Percentiles rank a stretch among this genome's conserved stretches.
Evolutionary conservation across 2,329 filamentous ascomycete species (phyloP).

Genomic region (Verticillium zaregamsianum): DNA sequence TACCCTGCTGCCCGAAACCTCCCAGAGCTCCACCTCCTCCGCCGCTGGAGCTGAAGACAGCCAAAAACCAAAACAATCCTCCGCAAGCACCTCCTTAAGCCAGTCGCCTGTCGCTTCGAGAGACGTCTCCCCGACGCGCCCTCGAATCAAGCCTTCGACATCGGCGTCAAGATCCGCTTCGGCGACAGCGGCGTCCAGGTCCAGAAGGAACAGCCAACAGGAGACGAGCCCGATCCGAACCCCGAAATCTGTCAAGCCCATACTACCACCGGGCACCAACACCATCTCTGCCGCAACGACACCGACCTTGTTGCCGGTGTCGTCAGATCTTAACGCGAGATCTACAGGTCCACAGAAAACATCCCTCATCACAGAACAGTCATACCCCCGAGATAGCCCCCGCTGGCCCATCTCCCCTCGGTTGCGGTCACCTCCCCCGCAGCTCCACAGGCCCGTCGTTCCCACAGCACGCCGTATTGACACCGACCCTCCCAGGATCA

Average conservation of each 20-base stretch:
- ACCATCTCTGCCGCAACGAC: constrained; percentile 65
- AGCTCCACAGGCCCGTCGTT: constrained; percentile 40
- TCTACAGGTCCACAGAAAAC: constrained; percentile 63
- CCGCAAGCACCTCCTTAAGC: constrained; percentile 28
- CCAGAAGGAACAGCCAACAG: constrained; percentile 58
- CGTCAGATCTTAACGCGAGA: constrained; percentile 58
- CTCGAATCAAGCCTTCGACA: constrained; percentile 21
- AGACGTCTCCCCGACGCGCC: constrained; percentile 44
- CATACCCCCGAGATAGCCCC: constrained; percentile 41
- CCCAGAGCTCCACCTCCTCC: constrained; percentile 20
- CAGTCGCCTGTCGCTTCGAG: constrained; percentile 35
- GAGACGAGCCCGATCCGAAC: constrained; percentile 60
- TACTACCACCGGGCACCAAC: constrained; percentile 60
- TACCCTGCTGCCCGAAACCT: constrained; percentile 8
- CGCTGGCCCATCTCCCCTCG: constrained; percentile 77
- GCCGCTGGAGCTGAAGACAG: constrained; percentile 14
- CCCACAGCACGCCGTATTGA: constrained; percentile 43
- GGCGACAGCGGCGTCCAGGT: constrained; percentile 28
- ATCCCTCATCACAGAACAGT: constrained; percentile 37
- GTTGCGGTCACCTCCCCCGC: constrained; percentile 71
- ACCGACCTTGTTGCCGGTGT: constrained; percentile 58
- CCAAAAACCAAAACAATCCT: constrained; percentile 30
- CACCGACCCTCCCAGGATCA: constrained; percentile 47
- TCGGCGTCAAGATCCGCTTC: constrained; percentile 23
- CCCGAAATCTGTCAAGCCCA: constrained; percentile 47